Evolutionary conservation across 2,329 filamentous ascomycete genomes (phyloP).

Genomic region (Fusarium brevicatenulatum): DNA sequence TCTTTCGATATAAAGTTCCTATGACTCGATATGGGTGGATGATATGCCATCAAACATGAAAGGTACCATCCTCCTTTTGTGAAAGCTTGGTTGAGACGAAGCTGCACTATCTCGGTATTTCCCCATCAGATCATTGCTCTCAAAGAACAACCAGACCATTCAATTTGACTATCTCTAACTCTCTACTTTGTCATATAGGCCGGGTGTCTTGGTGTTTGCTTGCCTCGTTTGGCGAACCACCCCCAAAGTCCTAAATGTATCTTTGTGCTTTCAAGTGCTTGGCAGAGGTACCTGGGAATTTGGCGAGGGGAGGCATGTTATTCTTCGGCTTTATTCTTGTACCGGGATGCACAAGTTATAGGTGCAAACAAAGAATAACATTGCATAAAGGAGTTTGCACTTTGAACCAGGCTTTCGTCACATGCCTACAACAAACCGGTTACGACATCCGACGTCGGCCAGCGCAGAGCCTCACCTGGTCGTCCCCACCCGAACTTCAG

Average conservation of each 20-base stretch:
- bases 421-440: background rate
- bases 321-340: background rate
- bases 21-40: background rate
- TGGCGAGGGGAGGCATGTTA: background rate
- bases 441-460: background rate
- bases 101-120: background rate
- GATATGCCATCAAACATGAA: background rate
- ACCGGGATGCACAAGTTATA: background rate
- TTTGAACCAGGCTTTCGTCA: background rate
- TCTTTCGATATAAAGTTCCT: too few relatives aligned
- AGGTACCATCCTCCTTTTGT: background rate
- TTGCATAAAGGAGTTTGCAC: background rate
- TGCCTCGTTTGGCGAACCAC: slow-evolving; percentile 3
- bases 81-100: background rate
- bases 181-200: background rate
- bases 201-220: background rate
- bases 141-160: background rate
- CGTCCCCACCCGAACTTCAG: background rate
- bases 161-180: background rate
- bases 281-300: background rate
- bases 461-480: slow-evolving; percentile 6
- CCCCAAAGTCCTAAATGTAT: slow-evolving; percentile 3
- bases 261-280: background rate
- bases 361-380: background rate
- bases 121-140: background rate